Conservation (phyloP, 495 filamentous ascomycete species). For the Penicillium subrubescens region DNA sequence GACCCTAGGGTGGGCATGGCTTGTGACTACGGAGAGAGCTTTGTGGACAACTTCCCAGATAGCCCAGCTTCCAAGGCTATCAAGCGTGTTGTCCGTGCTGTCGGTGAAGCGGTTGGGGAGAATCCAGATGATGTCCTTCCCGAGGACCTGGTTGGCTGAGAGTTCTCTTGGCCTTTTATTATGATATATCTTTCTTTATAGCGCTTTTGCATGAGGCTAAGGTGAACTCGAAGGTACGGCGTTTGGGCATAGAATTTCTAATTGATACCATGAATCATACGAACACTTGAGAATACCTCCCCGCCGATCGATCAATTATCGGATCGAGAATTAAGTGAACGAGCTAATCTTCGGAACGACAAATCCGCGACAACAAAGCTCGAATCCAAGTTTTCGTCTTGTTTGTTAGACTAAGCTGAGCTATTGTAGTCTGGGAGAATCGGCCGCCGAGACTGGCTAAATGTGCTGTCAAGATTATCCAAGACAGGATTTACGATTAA, state of each 20-base stretch:
- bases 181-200: slow-evolving; percentile 7
- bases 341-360: too few relatives aligned
- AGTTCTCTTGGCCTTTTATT: not conserved
- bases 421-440: too few relatives aligned
- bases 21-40: slow-evolving; percentile 96
- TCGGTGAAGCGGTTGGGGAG: slow-evolving; percentile 66
- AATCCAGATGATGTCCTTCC: slow-evolving; percentile 47
- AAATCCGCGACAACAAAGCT: too few relatives aligned
- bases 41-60: slow-evolving; percentile 90
- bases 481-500: not conserved
- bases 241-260: slow-evolving; percentile 20
- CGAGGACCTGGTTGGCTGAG: slow-evolving; percentile 34
- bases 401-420: too few relatives aligned
- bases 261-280: slow-evolving; percentile 21
- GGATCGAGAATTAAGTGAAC: too few relatives aligned
- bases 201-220: slow-evolving; percentile 23
- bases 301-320: too few relatives aligned
- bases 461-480: too few relatives aligned
- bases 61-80: slow-evolving; percentile 84
- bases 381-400: too few relatives aligned
- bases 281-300: slow-evolving; percentile 8
- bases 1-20: slow-evolving; percentile 95
- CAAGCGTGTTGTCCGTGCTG: slow-evolving; percentile 69
- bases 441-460: not conserved
- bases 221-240: slow-evolving; percentile 3